Percentiles rank a stretch among this genome's conserved stretches.
Conservation (phyloP, 768 basidiomycete genomes). For the Lactarius sanguifluus region DNA sequence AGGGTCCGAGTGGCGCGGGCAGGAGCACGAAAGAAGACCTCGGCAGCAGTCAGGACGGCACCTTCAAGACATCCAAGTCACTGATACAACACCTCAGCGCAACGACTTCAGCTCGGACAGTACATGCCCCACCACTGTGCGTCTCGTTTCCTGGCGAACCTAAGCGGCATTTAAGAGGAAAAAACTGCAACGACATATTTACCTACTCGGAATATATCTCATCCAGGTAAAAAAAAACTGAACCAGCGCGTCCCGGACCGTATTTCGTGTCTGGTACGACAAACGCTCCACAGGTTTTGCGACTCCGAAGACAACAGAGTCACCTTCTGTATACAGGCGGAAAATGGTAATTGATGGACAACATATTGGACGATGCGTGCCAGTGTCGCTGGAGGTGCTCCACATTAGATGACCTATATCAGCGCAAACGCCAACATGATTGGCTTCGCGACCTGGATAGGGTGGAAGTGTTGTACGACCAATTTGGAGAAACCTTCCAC, state of each 20-base stretch:
- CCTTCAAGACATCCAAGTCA: no score
- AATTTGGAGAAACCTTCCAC: constrained; percentile 34
- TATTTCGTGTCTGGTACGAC: not conserved
- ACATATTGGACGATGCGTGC: constrained; percentile 31
- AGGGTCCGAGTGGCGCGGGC: no score
- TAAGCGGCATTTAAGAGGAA: no score
- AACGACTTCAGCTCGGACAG: no score
- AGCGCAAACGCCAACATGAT: constrained; percentile 31
- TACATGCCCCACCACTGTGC: no score
- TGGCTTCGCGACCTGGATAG: constrained; percentile 37
- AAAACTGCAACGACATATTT: no score
- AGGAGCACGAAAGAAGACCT: no score
- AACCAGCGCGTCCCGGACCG: not conserved
- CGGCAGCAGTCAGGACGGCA: no score
- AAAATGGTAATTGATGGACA: constrained; percentile 24
- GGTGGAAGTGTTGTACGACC: constrained; percentile 31
- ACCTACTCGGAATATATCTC: no score
- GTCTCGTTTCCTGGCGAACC: no score
- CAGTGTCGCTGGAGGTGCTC: constrained; percentile 30
- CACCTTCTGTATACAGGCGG: constrained; percentile 20
- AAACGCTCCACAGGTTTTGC: not conserved
- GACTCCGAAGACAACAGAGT: not conserved
- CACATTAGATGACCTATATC: no score
- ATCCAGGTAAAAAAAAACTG: not conserved
- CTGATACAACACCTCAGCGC: no score